A percentile compares a stretch with the other conserved stretches of the same genome.
Conservation (phyloP, 2,329 filamentous ascomycete species). For the Alternaria triticina region DNA sequence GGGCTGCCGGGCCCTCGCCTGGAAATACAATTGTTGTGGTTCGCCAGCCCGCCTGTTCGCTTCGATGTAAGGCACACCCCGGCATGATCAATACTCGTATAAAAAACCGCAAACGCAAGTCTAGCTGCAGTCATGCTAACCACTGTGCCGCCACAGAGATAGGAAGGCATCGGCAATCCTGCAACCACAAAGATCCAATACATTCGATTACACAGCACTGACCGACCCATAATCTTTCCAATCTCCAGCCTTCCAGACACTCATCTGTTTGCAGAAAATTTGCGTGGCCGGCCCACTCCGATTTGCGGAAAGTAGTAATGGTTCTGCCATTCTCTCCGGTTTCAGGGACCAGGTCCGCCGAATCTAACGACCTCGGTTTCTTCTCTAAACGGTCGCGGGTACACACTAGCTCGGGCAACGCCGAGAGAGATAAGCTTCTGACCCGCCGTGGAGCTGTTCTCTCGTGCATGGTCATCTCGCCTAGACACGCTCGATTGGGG, state of each 20-base stretch:
- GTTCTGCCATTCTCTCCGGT: not conserved
- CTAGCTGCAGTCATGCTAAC: constrained; percentile 2
- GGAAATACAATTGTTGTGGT: constrained; percentile 4
- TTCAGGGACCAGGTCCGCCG: constrained; percentile 6
- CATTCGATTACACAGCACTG: not conserved
- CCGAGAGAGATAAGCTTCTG: constrained; percentile 14
- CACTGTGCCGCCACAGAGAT: not conserved
- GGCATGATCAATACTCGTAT: not conserved
- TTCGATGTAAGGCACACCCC: not conserved
- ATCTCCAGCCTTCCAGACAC: constrained; percentile 2
- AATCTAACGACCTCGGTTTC: constrained; percentile 7
- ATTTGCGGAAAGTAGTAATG: not conserved
- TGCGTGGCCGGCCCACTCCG: constrained; percentile 15
- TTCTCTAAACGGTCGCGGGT: not conserved
- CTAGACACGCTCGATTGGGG: constrained; percentile 7
- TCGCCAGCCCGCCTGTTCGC: constrained; percentile 1
- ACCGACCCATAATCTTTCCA: not conserved
- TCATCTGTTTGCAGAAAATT: constrained; percentile 15
- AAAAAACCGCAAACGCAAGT: not conserved
- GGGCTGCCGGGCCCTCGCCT: constrained; percentile 10
- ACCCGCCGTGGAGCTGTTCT: constrained; percentile 15
- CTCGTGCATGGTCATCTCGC: constrained; percentile 8
- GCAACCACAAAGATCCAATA: not conserved
- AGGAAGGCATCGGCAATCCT: constrained; percentile 2
- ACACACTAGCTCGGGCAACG: not conserved